A percentile compares a stretch with the other conserved stretches of the same genome.
Conservation (phyloP, 2,329 filamentous ascomycete species). For the Beauveria asiatica region DNA sequence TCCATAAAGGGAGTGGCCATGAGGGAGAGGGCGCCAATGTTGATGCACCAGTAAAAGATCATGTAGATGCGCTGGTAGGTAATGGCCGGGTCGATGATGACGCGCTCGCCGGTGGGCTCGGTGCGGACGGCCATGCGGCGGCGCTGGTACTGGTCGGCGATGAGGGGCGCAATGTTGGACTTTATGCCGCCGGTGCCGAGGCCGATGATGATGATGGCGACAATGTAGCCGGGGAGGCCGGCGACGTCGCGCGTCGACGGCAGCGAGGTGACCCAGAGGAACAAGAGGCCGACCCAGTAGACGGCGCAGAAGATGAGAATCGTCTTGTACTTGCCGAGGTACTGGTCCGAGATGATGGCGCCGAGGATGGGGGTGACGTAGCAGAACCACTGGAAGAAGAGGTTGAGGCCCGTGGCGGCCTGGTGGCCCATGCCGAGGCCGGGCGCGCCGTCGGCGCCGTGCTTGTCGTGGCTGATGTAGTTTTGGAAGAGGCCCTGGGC, state of each 20-base stretch:
- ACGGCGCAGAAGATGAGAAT: constrained; percentile 48
- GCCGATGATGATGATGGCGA: constrained; percentile 53
- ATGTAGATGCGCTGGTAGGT: constrained; percentile 63
- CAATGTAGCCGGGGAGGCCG: constrained; percentile 42
- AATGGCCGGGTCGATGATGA: constrained; percentile 58
- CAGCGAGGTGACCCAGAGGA: constrained; percentile 44
- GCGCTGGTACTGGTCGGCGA: constrained; percentile 59
- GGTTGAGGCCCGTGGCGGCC: constrained; percentile 44
- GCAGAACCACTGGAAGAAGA: constrained; percentile 47
- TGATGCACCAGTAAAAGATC: constrained; percentile 69
- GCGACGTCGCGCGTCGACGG: constrained; percentile 29
- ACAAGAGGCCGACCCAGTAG: constrained; percentile 48
- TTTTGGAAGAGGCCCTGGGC: constrained; percentile 47
- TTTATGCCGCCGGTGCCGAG: constrained; percentile 63
- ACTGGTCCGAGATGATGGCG: constrained; percentile 48
- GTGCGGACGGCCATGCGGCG: constrained; percentile 39
- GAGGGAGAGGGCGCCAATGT: constrained; percentile 60
- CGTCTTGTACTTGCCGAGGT: constrained; percentile 54
- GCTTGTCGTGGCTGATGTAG: constrained; percentile 34
- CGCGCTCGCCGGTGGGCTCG: constrained; percentile 43
- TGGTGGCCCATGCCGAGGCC: constrained; percentile 48
- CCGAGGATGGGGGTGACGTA: constrained; percentile 37
- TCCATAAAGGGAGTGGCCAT: constrained; percentile 63
- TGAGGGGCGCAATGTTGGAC: constrained; percentile 50
- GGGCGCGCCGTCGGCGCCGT: constrained; percentile 32